Evolutionary conservation across 805 yeast species (phyloP), one percentile per base, ranked within the genome.

Genomic region (Kuraishia hungarica): DNA sequence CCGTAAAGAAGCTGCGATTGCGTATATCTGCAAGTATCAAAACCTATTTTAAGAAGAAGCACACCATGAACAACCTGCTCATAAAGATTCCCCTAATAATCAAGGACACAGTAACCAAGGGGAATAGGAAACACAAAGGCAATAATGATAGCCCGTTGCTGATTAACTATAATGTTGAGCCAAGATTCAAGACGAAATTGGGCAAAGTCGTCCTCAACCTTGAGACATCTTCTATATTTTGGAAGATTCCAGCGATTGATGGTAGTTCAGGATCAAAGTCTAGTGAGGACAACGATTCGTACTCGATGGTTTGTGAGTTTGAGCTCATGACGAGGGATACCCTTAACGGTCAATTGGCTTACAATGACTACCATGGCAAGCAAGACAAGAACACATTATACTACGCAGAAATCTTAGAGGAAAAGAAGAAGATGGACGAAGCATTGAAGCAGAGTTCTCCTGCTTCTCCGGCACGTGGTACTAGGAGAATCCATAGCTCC

Each of bases 181-280:
- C 92, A 22, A 81, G 83, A 60, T 89, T 83, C 68, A 88, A 86
- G 62, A 76, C 94, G 3, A 84, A 84, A 59, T 60, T 77, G 39
- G 97, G 97, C 0, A 76, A 77, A 46, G 94, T 89, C 1, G 72
- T 79, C 11, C 88, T 84, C 65, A 83, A 84, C 56, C 77, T 94
- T 6, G 93, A 90, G 59, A 76, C 80, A 50, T 80, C 86, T 35
- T 82, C 81, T 54, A 69, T 92, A 1, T 67, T 85, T 1, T 92
- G 97, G 97, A 78, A 78, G 50, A 76, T 91, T 19, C 82, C 79
- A 2, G 74, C 83, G 21, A 68, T 89, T 55, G 82, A 81, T 20
- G 97, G 97, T 1, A 62, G 62, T 51, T 62, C 70, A 43, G 51
- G 53, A 4, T 2, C 48, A 48, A 51, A 13, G 8, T n/a, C n/a